Evolutionary conservation across 345 rosid genomes (phyloP), one percentile per base, ranked within the genome.

Genomic region (Tarenaya hassleriana): DNA sequence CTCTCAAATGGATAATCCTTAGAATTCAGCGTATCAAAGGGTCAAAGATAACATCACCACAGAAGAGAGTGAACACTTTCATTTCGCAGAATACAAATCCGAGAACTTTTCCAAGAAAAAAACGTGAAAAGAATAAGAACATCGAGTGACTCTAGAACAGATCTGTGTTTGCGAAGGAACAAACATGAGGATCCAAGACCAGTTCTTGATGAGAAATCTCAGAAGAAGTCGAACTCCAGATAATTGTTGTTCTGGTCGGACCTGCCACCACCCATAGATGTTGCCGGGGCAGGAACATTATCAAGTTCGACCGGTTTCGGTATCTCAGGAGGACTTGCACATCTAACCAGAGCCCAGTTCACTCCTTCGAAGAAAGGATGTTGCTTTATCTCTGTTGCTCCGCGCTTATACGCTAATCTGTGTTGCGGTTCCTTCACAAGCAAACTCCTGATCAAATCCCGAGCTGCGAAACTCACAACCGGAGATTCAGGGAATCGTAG

Each of bases 321-420:
- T 45, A 87, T 63, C 62, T 83, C 94, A 0, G 90, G 94, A 7
- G 96, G 96, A 44, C 80, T 87, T 3, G 79, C 85, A 56, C 94
- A 87, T 8, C 96, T 76, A 19, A 81, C 81, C 50, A 87, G 44
- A 10, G 96, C 90, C 96, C 94, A 84, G 15, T 87, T 87, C 33
- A 87, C 80, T 15, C 94, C 94, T 76, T 84, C 90, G 60, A 81
- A 87, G 83, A 84, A 87, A 32, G 70, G 85, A 49, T 81, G 94
- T 49, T 83, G 94, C 66, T 81, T 84, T 31, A 84, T 81, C 76
- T 79, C 94, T 1, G 88, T 87, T 17, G 84, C 90, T 18, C 94
- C 96, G 52, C 96, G 78, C 70, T 76, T 81, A 21, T 71, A 76
- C 10, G 86, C 96, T 71, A 87, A 67, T 53, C 87, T 74, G 40